These are phyloP conservation scores for Russula sp. DNA, from an alignment of 768 basidiomycete genomes.

Conservation along the genomic window DNA sequence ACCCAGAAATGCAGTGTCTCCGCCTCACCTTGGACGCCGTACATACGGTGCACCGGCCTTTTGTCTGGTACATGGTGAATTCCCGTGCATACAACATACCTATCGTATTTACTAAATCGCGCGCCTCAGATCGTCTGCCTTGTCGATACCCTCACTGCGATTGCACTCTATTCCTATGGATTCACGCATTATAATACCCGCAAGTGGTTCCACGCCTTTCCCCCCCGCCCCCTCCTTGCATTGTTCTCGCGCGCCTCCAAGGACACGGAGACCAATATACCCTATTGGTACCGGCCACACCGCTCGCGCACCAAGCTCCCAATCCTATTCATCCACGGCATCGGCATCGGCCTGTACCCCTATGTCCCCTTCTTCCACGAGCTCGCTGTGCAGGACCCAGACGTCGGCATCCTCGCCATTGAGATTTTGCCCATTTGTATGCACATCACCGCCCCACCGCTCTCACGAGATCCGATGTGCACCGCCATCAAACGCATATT, in stretches of 20 bases:
- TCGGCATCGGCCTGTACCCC: conserved; percentile 60
- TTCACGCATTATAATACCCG: conserved; percentile 46
- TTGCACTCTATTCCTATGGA: conserved; percentile 36
- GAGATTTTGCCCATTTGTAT: conserved; percentile 55
- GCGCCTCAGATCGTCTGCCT: conserved; percentile 41
- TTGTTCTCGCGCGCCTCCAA: conserved; percentile 38
- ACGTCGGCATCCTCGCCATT: conserved; percentile 50
- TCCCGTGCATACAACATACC: neutral
- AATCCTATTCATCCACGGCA: conserved; percentile 59
- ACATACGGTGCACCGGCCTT: conserved; percentile 45
- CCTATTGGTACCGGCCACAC: conserved; percentile 47
- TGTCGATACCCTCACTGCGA: conserved; percentile 40
- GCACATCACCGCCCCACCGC: conserved; percentile 50
- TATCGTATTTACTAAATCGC: neutral
- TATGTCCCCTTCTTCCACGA: conserved; percentile 47
- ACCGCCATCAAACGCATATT: conserved; percentile 40
- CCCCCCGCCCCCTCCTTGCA: conserved; percentile 40
- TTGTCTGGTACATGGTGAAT: conserved; percentile 56
- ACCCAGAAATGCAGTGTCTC: conserved; percentile 37
- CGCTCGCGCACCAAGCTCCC: conserved; percentile 40
- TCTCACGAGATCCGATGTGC: conserved; percentile 35
- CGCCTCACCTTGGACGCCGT: conserved; percentile 52
- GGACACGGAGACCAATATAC: conserved; percentile 26
- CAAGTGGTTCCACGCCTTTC: conserved; percentile 39
- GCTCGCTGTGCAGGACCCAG: conserved; percentile 36